Percentiles rank a stretch among this genome's conserved stretches.
These are phyloP conservation scores for Phyllostachys edulis DNA, from an alignment of 176 grass and related monocot genomes.

Conservation along the genomic window DNA sequence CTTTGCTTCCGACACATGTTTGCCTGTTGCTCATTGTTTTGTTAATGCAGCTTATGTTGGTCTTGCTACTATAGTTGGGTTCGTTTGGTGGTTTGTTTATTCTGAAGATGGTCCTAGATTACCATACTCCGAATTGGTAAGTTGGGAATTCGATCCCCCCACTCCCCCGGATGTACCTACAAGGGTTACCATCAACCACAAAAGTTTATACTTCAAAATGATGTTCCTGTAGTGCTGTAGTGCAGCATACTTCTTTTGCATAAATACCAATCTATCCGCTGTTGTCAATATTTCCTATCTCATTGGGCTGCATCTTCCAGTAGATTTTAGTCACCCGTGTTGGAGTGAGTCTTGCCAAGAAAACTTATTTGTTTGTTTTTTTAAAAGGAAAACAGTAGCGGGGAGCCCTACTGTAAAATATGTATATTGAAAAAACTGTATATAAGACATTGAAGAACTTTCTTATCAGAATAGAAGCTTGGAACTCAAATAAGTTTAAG, in stretches of 20 bases:
- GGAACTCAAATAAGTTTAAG: background rate
- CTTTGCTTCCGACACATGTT: background rate
- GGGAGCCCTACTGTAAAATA: background rate
- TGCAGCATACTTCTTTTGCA: background rate
- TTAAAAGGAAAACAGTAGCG: background rate
- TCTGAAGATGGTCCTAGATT: constrained; percentile 85
- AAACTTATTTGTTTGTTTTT: background rate
- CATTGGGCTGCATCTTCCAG: constrained; percentile 8
- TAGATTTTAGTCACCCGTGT: background rate
- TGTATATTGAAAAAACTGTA: background rate
- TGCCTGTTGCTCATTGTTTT: constrained; percentile 24
- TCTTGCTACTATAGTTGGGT: constrained; percentile 93
- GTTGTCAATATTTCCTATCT: constrained; percentile 10
- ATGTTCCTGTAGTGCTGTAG: background rate
- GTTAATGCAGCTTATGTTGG: constrained; percentile 91
- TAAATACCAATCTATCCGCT: background rate
- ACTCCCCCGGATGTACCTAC: background rate
- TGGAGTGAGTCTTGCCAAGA: background rate
- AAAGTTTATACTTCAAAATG: background rate
- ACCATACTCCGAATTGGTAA: constrained; percentile 95
- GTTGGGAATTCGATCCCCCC: background rate
- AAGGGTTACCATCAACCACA: background rate
- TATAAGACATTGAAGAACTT: background rate
- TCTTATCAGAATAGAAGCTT: background rate
- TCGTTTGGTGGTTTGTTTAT: constrained; percentile 99